Evolutionary conservation across 140 eudicot species (phyloP), one percentile per base, ranked within the genome.

Genomic region (Oenanthe javanica): DNA sequence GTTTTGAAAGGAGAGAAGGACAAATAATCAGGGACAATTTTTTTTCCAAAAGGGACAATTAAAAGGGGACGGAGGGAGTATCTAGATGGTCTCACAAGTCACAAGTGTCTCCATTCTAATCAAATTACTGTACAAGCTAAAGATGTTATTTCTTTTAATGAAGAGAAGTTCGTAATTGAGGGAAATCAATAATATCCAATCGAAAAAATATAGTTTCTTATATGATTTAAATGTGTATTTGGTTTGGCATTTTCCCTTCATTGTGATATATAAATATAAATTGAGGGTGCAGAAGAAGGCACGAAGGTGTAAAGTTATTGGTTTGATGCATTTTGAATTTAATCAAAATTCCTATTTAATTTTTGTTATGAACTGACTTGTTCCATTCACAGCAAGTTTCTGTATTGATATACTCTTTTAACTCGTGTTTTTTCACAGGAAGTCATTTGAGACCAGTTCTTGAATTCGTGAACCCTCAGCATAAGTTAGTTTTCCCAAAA

Each of bases 391-490:
- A 36, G 40, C 64, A 3, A 52, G 66, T 23, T 11, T 61, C 23
- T 8, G 13, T 43, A 4, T 72, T 16, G 18, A 72, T 72, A 18
- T 74, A 36, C 55, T 2, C 9, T 19, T 21, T 75, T 75, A 4
- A 75, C 21, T 46, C 12, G 50, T 23, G 36, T 71, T 71, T 80
- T 72, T 81, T 79, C 74, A 81, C 92, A 93, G 98, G 88, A 78
- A 69, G 79, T 82, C 51, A 9, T 76, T 55, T 87, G 91, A 86
- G 89, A 83, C 95, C 93, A 40, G 86, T 86, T 19, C 79, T 95
- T 86, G 93, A 92, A 81, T 86, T 92, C 83, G 86, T 85, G 81
- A 95, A 88, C 88, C 97, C 97, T 70, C 97, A 95, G 77, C 96
- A 95, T 81, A 92, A 87, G 98, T 87, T 49, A 88, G 97, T 89